phyloP scores from a whole-genome alignment of 176 grass and related monocot genomes.

The Cenchrus purpureus region DNA sequence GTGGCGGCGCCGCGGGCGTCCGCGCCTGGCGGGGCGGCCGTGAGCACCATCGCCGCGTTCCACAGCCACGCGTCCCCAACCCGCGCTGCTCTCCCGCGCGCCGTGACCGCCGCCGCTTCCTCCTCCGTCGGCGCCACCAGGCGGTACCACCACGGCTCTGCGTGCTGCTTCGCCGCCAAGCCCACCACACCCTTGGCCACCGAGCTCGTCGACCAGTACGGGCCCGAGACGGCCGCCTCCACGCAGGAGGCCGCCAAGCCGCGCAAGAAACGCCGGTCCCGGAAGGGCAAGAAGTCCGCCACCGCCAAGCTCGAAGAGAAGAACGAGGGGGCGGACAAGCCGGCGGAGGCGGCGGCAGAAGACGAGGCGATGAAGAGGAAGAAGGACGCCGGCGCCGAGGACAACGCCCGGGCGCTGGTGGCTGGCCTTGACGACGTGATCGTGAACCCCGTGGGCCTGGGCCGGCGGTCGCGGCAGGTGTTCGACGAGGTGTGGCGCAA shows the following conservation, averaged over 20 bases:
- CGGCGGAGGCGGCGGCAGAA: background rate
- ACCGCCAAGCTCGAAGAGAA: conserved; percentile 8
- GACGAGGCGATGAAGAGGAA: conserved; percentile 33
- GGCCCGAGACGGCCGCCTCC: background rate
- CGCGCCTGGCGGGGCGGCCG: conserved; percentile 28
- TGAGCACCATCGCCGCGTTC: conserved; percentile 52
- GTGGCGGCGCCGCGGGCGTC: conserved; percentile 43
- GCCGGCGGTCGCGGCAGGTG: conserved; percentile 81
- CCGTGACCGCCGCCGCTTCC: background rate
- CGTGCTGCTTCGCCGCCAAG: conserved; percentile 58
- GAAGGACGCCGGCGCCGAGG: conserved; percentile 37
- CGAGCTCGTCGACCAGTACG: conserved; percentile 35
- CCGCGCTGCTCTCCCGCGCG: conserved; percentile 32
- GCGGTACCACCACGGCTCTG: conserved; percentile 27
- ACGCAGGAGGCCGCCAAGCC: conserved; percentile 30
- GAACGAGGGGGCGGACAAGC: background rate
- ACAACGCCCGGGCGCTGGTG: conserved; percentile 35
- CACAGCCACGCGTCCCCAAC: conserved; percentile 38
- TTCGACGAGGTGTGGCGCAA: conserved; percentile 99
- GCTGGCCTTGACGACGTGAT: conserved; percentile 71
- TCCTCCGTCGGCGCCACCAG: background rate
- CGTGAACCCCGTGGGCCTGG: conserved; percentile 88
- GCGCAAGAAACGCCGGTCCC: conserved; percentile 27
- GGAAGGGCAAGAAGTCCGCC: conserved; percentile 46
- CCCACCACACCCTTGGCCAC: conserved; percentile 39